phyloP scores from a whole-genome alignment of 768 basidiomycete genomes.

The Agrocybe praecox region DNA sequence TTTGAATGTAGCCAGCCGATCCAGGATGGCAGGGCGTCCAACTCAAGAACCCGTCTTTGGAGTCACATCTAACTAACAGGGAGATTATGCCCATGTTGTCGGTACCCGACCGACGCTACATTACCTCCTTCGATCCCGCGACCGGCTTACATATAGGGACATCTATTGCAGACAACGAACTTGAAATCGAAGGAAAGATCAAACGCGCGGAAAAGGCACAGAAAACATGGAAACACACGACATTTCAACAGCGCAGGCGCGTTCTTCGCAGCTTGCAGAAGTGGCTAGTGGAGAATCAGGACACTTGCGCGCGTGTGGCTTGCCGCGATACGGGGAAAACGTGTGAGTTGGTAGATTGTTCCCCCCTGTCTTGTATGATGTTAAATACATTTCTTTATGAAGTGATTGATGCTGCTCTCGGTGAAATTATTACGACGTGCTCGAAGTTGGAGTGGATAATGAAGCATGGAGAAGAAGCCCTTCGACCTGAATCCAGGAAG shows the following conservation, averaged over 20 bases:
- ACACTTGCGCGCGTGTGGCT: conserved; percentile 81
- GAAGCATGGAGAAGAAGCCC: conserved; percentile 76
- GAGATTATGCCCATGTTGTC: conserved; percentile 54
- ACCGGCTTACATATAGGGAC: conserved; percentile 84
- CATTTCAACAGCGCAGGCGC: conserved; percentile 77
- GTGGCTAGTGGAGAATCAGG: conserved; percentile 93
- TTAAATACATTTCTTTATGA: background rate
- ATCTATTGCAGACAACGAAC: conserved; percentile 69
- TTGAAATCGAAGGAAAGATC: conserved; percentile 79
- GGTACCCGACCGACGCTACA: conserved; percentile 58
- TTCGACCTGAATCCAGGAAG: conserved; percentile 73
- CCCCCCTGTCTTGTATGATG: background rate
- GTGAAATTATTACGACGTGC: conserved; percentile 93
- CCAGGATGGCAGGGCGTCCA: conserved; percentile 57
- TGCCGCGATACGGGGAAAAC: conserved; percentile 97
- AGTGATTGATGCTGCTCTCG: conserved; percentile 95
- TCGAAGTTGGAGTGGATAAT: conserved; percentile 94
- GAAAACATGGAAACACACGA: conserved; percentile 69
- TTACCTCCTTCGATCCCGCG: conserved; percentile 92
- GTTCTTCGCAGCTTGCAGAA: conserved; percentile 87
- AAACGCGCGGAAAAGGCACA: conserved; percentile 65
- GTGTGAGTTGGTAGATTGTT: conserved; percentile 45
- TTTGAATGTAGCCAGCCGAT: conserved; percentile 50
- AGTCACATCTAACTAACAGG: conserved; percentile 61
- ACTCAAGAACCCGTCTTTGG: conserved; percentile 61